Evolutionary conservation across 2,329 filamentous ascomycete genomes (phyloP).

Genomic region (Ceratocystis destructans): DNA sequence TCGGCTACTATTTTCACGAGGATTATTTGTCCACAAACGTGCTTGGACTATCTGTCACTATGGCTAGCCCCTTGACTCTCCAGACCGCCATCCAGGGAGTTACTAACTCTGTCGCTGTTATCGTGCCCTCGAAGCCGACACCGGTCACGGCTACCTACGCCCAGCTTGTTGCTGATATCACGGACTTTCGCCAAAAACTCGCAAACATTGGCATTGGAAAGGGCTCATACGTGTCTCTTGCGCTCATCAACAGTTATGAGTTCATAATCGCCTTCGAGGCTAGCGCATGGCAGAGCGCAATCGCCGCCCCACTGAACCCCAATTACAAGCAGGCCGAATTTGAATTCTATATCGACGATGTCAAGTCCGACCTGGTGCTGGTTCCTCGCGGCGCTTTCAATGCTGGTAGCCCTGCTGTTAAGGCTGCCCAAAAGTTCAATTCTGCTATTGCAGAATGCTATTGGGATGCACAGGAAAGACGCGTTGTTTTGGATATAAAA

Average conservation of each 20-base stretch:
- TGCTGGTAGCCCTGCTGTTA: slow-evolving; percentile 55
- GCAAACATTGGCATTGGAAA: slow-evolving; percentile 58
- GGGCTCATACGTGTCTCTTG: slow-evolving; percentile 64
- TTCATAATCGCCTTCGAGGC: slow-evolving; percentile 80
- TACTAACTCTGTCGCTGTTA: slow-evolving; percentile 44
- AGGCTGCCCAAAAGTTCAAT: slow-evolving; percentile 63
- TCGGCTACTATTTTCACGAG: too few species aligned
- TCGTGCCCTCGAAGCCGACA: slow-evolving; percentile 52
- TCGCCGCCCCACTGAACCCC: slow-evolving; percentile 76
- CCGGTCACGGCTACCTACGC: slow-evolving; percentile 56
- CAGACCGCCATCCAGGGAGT: slow-evolving; percentile 37
- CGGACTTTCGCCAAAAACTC: slow-evolving; percentile 62
- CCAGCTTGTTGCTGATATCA: slow-evolving; percentile 51
- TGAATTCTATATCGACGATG: slow-evolving; percentile 82
- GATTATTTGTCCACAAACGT: too few species aligned
- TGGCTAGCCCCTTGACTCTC: slow-evolving; percentile 29
- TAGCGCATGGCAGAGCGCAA: slow-evolving; percentile 68
- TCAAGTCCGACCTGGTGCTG: slow-evolving; percentile 64
- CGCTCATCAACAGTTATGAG: slow-evolving; percentile 71
- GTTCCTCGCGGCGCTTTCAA: slow-evolving; percentile 58
- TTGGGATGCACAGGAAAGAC: slow-evolving; percentile 49
- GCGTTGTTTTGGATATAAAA: slow-evolving; percentile 67
- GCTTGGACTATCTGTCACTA: neutral
- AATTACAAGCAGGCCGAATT: slow-evolving; percentile 83
- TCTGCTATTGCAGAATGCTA: slow-evolving; percentile 80